Conservation (phyloP, 441 rosid species). For the Erodium texanum region DNA sequence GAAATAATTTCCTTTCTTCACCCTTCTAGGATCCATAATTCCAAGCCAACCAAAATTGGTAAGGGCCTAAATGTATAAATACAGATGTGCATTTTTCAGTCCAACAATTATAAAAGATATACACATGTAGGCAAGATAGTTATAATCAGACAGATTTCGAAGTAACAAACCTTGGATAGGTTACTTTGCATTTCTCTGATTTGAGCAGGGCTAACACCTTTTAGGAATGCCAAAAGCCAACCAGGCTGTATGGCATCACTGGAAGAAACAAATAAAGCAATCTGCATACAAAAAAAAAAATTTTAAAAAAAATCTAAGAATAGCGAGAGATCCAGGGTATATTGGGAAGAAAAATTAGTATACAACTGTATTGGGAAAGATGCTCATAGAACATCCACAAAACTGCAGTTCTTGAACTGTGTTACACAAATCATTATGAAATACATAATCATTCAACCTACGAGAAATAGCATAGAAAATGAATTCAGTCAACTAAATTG, state of each 20-base stretch:
- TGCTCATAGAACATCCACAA: background rate
- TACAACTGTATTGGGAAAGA: background rate
- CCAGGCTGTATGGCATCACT: constrained; percentile 70
- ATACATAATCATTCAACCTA: background rate
- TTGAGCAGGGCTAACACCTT: constrained; percentile 42
- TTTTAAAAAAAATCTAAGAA: constrained; percentile 6
- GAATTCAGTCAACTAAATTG: no score
- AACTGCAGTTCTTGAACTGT: background rate
- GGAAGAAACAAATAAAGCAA: constrained; percentile 74
- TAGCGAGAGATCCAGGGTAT: constrained; percentile 2
- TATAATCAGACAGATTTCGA: constrained; percentile 3
- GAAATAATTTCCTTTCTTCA: no score
- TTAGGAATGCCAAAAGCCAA: constrained; percentile 61
- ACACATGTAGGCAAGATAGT: background rate
- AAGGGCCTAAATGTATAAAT: no score
- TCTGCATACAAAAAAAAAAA: constrained; percentile 37
- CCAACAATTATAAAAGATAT: no score
- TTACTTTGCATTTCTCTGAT: constrained; percentile 45
- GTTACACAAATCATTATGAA: background rate
- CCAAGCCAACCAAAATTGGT: no score
- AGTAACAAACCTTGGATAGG: constrained; percentile 58
- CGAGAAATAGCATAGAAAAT: background rate
- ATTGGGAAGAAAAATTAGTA: constrained; percentile 6
- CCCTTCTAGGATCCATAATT: no score
- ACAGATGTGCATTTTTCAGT: no score